Evolutionary conservation across 2,329 filamentous ascomycete species (phyloP).

Genomic region (Myriosclerotinia scirpicola): DNA sequence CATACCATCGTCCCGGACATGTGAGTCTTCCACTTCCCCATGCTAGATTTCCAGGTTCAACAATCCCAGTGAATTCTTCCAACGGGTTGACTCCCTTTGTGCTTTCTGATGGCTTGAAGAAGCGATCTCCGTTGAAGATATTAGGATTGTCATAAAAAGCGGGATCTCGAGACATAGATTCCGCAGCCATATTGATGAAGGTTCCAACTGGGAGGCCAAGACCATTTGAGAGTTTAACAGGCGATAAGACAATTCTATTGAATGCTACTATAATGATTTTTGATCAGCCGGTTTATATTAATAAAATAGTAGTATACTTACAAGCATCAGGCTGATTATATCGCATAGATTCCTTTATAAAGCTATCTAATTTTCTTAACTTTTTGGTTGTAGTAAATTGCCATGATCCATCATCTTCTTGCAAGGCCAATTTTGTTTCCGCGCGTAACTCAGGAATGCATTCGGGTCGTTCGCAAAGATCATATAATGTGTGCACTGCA

Average conservation of each 20-base stretch:
- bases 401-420: conserved; percentile 29
- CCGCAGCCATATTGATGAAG: conserved; percentile 32
- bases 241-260: conserved; percentile 26
- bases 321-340: conserved; percentile 13
- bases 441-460: conserved; percentile 39
- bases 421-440: conserved; percentile 34
- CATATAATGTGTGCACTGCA: conserved; percentile 51
- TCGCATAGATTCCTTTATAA: conserved; percentile 18
- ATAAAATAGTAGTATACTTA: not conserved
- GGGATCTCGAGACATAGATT: conserved; percentile 19
- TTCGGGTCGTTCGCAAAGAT: conserved; percentile 51
- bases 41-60: conserved; percentile 26
- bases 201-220: conserved; percentile 38
- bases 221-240: conserved; percentile 40
- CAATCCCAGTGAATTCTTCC: conserved; percentile 1
- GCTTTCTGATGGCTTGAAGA: conserved; percentile 25
- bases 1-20: conserved; percentile 19
- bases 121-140: conserved; percentile 35
- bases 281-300: not conserved
- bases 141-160: not conserved
- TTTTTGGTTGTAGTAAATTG: not conserved
- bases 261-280: too few species aligned
- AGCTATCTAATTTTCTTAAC: conserved; percentile 16
- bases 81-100: conserved; percentile 7
- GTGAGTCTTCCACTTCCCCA: conserved; percentile 18